Evolutionary conservation across 2,329 filamentous ascomycete species (phyloP), one percentile per base, ranked within the genome.

Genomic region (Pseudogymnoascus sp.): DNA sequence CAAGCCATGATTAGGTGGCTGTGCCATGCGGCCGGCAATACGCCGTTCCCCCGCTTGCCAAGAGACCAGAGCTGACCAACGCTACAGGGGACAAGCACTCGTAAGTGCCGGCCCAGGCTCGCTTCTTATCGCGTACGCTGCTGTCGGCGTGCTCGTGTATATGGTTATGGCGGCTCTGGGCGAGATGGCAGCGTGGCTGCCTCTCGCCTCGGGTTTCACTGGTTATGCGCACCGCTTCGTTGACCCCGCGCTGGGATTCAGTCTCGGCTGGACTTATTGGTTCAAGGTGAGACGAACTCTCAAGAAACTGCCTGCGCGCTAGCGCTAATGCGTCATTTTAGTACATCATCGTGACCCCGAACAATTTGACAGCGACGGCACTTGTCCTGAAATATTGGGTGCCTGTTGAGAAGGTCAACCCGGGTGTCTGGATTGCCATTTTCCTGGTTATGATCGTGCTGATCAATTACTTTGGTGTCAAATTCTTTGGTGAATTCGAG

Each of bases 341-440:
- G 84, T 94, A 94, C 73, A 90, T 94, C 72, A 92, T 95, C 69
- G 83, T 90, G 59, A 92, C 89, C 1, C 90, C 91, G 1, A 94
- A 94, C 71, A 90, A 95, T 72, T 78, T 95, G 39, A 94, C 90
- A 0, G 91, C 91, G 29, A 84, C 83, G n/a, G 84, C 89, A 4
- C 75, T 95, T 38, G 88, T 93, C 63, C 88, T 95, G 63, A 84
- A 88, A 67, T 92, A 86, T 69, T 95, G 91, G 91, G 76, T 90
- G 9, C 73, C 79, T 1, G 76, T 83, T 29, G 81, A 88, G 0
- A 78, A 75, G 48, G 80, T 93, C 62, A 92, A 93, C 70, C 86
- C 90, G 0, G 90, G 89, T 59, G 88, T 93, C 10, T 94, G 86
- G 76, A 92, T 95, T 62, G 81, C 90, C 39, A 80, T 90, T 59